These are phyloP conservation scores for Sclerotinia sclerotiorum DNA, from an alignment of 2,329 filamentous ascomycete genomes.

Conservation along the genomic window DNA sequence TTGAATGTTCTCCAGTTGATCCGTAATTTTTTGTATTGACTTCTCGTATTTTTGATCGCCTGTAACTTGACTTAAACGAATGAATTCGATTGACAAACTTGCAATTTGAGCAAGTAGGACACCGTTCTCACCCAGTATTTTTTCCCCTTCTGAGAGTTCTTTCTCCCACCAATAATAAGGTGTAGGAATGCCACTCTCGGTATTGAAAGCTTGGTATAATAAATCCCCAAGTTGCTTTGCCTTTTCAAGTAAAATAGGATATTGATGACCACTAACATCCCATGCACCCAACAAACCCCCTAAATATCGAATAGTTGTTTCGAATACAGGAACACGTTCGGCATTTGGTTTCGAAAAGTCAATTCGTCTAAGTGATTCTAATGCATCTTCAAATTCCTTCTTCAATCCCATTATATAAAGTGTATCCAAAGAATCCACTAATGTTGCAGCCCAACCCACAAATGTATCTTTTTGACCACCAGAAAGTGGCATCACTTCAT, in stretches of 20 bases:
- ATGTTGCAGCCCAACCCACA: slow-evolving; percentile 82
- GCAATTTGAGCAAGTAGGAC: slow-evolving; percentile 56
- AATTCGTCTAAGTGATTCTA: slow-evolving; percentile 55
- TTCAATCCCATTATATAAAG: slow-evolving; percentile 80
- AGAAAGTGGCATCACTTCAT: slow-evolving; percentile 75
- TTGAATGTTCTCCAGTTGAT: slow-evolving; percentile 54
- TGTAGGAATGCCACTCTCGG: slow-evolving; percentile 69
- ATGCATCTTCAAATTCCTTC: slow-evolving; percentile 74
- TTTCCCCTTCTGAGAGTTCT: not conserved
- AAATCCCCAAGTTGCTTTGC: slow-evolving; percentile 66
- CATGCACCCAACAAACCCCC: slow-evolving; percentile 31
- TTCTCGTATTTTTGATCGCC: slow-evolving; percentile 60
- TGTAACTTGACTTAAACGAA: slow-evolving; percentile 60
- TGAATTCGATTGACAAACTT: slow-evolving; percentile 60
- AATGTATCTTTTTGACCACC: slow-evolving; percentile 72
- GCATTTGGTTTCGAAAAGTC: slow-evolving; percentile 28
- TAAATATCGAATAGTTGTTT: slow-evolving; percentile 33
- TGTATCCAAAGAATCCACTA: slow-evolving; percentile 79
- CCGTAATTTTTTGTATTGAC: slow-evolving; percentile 55
- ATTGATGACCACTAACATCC: slow-evolving; percentile 64
- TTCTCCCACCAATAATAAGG: slow-evolving; percentile 45
- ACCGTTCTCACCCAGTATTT: slow-evolving; percentile 37
- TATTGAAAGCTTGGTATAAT: slow-evolving; percentile 73
- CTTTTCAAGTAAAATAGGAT: slow-evolving; percentile 59
- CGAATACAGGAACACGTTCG: slow-evolving; percentile 30